phyloP scores from a whole-genome alignment of 2,329 filamentous ascomycete genomes.

The Microcyclospora tardicrescens region DNA sequence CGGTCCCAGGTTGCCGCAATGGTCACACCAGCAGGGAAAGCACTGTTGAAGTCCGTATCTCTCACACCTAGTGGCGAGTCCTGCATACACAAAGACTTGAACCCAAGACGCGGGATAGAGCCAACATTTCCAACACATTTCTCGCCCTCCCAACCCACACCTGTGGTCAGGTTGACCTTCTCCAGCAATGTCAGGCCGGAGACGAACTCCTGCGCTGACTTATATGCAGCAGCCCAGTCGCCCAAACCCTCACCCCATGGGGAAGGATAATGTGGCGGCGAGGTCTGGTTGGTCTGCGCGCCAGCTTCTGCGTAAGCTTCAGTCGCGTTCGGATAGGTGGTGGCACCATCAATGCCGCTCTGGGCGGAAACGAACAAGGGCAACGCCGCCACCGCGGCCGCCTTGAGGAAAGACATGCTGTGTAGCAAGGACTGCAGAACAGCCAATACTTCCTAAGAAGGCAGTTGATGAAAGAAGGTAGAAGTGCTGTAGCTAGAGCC shows the following conservation, averaged over 20 bases:
- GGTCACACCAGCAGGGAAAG: slow-evolving; percentile 66
- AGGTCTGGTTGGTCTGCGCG: slow-evolving; percentile 18
- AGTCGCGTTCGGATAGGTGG: background rate
- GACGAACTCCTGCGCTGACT: slow-evolving; percentile 64
- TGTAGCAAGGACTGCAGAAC: background rate
- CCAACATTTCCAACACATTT: slow-evolving; percentile 66
- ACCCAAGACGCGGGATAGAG: slow-evolving; percentile 54
- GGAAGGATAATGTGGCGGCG: slow-evolving; percentile 65
- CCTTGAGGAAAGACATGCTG: slow-evolving; percentile 1
- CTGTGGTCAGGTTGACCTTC: slow-evolving; percentile 92
- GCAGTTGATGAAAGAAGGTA: background rate
- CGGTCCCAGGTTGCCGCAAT: slow-evolving; percentile 76
- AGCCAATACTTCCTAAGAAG: background rate
- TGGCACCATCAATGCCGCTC: background rate
- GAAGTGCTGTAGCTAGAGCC: no score
- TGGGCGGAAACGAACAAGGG: background rate
- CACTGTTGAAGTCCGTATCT: slow-evolving; percentile 65
- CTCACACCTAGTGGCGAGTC: slow-evolving; percentile 75
- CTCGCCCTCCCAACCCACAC: slow-evolving; percentile 62
- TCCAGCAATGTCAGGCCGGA: slow-evolving; percentile 70
- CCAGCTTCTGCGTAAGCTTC: background rate
- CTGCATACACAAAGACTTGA: slow-evolving; percentile 69
- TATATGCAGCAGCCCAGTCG: slow-evolving; percentile 63
- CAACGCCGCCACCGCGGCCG: background rate
- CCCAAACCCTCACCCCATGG: slow-evolving; percentile 72